phyloP scores from a whole-genome alignment of 305 asterid genomes.

The Rubia tinctorum region DNA sequence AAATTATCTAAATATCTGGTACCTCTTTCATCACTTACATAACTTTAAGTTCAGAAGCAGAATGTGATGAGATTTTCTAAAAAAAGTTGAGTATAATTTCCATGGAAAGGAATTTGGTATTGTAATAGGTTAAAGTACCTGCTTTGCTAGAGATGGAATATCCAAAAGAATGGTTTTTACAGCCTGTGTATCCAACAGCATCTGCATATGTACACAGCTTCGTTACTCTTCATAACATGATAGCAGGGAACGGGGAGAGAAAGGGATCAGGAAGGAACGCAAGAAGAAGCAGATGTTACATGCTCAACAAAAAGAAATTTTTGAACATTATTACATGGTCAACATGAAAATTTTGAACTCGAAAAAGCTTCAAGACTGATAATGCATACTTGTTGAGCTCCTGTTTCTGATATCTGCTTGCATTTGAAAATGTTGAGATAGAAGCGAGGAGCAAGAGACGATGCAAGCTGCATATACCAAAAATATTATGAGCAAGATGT shows the following conservation, averaged over 20 bases:
- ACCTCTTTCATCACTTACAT: not conserved
- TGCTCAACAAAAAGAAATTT: not conserved
- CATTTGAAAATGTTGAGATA: slow-evolving; percentile 94
- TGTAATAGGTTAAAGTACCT: slow-evolving; percentile 43
- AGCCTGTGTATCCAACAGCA: slow-evolving; percentile 97
- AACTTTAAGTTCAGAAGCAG: not conserved
- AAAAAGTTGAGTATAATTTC: not conserved
- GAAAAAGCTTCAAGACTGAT: slow-evolving; percentile 5
- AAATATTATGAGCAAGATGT: slow-evolving; percentile 25
- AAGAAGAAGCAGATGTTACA: not conserved
- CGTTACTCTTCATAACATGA: not conserved
- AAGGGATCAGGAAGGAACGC: not conserved
- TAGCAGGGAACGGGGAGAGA: not conserved
- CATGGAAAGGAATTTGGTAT: not conserved
- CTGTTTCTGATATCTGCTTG: slow-evolving; percentile 99
- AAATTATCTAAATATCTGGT: not conserved
- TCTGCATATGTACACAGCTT: slow-evolving; percentile 44
- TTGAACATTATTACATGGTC: not conserved
- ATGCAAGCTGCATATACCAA: slow-evolving; percentile 74
- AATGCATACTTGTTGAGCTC: slow-evolving; percentile 86
- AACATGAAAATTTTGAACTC: not conserved
- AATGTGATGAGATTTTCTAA: not conserved
- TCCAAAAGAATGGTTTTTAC: slow-evolving; percentile 94
- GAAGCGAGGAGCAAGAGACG: slow-evolving; percentile 97
- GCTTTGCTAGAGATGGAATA: slow-evolving; percentile 90